phyloP scores from a whole-genome alignment of 2,329 filamentous ascomycete genomes.

The Rhinocladiella similis region DNA sequence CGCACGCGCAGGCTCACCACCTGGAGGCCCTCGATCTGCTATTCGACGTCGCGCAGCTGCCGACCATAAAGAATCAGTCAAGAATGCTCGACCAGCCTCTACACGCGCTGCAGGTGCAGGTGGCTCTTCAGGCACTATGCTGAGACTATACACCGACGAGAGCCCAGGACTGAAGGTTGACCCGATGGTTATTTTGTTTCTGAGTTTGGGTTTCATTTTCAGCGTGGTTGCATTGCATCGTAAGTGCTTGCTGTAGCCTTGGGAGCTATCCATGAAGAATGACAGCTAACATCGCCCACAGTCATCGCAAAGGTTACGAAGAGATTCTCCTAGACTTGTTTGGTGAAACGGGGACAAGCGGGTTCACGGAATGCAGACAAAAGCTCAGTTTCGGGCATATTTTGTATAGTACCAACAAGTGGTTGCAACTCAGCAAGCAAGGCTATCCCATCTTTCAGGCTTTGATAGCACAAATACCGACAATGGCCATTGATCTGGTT shows the following conservation, averaged over 20 bases:
- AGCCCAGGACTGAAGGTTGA: conserved; percentile 96
- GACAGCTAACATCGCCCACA: conserved; percentile 41
- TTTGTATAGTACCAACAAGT: conserved; percentile 15
- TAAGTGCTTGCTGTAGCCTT: conserved; percentile 52
- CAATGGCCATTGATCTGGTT: background rate
- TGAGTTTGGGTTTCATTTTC: conserved; percentile 98
- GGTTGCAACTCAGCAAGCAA: background rate
- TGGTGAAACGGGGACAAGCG: background rate
- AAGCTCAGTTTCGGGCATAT: conserved; percentile 12
- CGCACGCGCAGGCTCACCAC: conserved; percentile 79
- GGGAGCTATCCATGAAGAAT: conserved; percentile 12
- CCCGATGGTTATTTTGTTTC: conserved; percentile 92
- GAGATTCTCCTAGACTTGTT: conserved; percentile 63
- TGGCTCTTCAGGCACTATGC: conserved; percentile 96
- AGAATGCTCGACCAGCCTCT: conserved; percentile 88
- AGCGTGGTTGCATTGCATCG: conserved; percentile 96
- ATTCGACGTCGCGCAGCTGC: conserved; percentile 94
- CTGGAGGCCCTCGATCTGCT: conserved; percentile 90
- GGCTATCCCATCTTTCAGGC: background rate
- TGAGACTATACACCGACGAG: conserved; percentile 98
- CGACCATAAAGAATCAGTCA: conserved; percentile 95
- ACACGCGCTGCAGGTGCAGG: conserved; percentile 92
- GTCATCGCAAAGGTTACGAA: conserved; percentile 95
- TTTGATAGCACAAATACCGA: background rate
- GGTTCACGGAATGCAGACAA: conserved; percentile 8